Evolutionary conservation across 345 rosid species (phyloP), one percentile per base, ranked within the genome.

Genomic region (Hypericum androsaemum): DNA sequence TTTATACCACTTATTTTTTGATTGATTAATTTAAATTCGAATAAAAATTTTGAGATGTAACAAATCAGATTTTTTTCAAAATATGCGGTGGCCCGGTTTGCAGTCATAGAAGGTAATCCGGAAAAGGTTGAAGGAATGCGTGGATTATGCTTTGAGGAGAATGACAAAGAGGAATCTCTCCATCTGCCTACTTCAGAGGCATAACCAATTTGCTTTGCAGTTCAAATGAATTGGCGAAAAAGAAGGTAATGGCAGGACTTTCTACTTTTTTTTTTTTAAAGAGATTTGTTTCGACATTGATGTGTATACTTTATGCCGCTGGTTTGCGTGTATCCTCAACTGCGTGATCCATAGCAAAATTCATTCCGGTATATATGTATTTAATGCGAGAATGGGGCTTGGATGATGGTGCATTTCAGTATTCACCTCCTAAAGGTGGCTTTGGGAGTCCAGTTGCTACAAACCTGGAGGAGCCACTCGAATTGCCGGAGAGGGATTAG

Each of bases 371-470:
- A 22, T 1, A 1, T 22, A 22, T 22, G 32, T 22, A 22, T 55
- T 66, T 81, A 64, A 73, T 81, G 77, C 71, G 35, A 52, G 67
- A 73, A 35, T 78, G 85, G 78, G 85, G 82, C 55, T 53, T 85
- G 42, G 48, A 76, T 39, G 92, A 85, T 58, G 64, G 47, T 60
- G 64, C 74, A 10, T 80, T 74, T 50, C 71, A 70, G 38, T 62
- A 56, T 64, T 74, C 84, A 59, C 73, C 72, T 1, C 36, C 11
- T 16, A 52, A 44, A 55, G 59, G 54, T 40, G 97, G 95, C 50
- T 89, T 89, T 68, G 95, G 95, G 46, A 89, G 97, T 74, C 94
- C 95, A 36, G 74, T 81, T 50, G 81, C 71, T 67, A 62, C 83
- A 50, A 66, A 75, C 0, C 53, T 61, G 45, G 76, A 68, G 13